Evolutionary conservation across 768 basidiomycete genomes (phyloP).

Genomic region (Lentinula aciculospora): DNA sequence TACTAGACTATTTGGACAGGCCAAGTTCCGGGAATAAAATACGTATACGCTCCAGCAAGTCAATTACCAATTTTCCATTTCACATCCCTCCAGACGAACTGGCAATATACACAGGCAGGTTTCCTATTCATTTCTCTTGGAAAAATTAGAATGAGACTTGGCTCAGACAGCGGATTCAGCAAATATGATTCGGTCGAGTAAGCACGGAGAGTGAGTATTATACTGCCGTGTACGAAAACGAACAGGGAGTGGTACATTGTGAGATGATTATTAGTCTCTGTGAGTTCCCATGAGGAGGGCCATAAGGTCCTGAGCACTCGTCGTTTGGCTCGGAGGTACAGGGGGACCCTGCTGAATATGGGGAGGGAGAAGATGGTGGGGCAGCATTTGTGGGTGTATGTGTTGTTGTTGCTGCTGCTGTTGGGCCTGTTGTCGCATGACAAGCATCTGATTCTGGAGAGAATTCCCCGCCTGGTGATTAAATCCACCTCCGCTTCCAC

Average conservation of each 20-base stretch:
- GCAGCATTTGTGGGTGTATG: slow-evolving; percentile 53
- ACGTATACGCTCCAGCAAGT: too few species aligned
- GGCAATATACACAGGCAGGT: too few species aligned
- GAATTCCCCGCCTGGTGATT: slow-evolving; percentile 39
- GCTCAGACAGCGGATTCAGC: background rate
- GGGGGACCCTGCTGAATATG: slow-evolving; percentile 56
- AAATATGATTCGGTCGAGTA: slow-evolving; percentile 6
- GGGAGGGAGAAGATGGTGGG: slow-evolving; percentile 51
- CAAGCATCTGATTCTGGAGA: slow-evolving; percentile 35
- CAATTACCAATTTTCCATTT: too few species aligned
- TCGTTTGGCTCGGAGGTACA: slow-evolving; percentile 43
- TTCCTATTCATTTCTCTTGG: too few species aligned
- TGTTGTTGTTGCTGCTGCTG: slow-evolving; percentile 32
- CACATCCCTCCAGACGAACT: too few species aligned
- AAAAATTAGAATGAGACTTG: too few species aligned
- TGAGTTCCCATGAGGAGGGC: slow-evolving; percentile 72
- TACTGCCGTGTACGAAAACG: slow-evolving; percentile 1
- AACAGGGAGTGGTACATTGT: background rate
- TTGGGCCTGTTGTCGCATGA: slow-evolving; percentile 38
- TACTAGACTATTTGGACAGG: background rate
- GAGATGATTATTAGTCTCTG: slow-evolving; percentile 47
- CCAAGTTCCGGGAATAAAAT: background rate
- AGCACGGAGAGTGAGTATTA: background rate
- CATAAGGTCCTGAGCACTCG: slow-evolving; percentile 67
- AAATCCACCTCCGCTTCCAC: slow-evolving; percentile 37